phyloP scores from a whole-genome alignment of 306 rosid species.

The Sicyos baderoa region DNA sequence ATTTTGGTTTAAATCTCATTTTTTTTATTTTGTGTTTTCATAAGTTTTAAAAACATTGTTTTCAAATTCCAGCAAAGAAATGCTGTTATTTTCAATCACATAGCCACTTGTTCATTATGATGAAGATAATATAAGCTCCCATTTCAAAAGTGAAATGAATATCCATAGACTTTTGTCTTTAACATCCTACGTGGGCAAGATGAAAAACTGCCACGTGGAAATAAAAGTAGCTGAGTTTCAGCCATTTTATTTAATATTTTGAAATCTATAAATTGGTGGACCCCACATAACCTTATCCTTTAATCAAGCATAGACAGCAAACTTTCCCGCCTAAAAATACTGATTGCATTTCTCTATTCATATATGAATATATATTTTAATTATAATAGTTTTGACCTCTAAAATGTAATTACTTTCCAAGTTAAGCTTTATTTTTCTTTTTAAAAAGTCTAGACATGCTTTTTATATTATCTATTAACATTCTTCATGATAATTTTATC shows the following conservation, averaged over 20 bases:
- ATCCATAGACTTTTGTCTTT: not conserved
- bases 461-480: not conserved
- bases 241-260: not conserved
- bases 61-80: no score
- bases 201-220: not conserved
- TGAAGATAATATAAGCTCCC: not conserved
- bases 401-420: not conserved
- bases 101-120: not conserved
- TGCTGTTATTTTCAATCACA: not conserved
- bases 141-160: not conserved
- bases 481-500: not conserved
- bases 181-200: conserved; percentile 14
- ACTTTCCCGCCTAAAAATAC: conserved; percentile 56
- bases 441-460: not conserved
- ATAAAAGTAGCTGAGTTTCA: not conserved
- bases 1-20: no score
- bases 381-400: not conserved
- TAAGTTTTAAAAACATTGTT: no score
- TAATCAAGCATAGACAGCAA: conserved; percentile 30
- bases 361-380: not conserved
- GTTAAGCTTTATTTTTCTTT: not conserved
- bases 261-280: conserved; percentile 1
- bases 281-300: conserved; percentile 15
- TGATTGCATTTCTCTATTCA: not conserved
- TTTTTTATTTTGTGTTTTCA: no score